Conservation (phyloP, 2,329 filamentous ascomycete species). For the Arthroderma uncinatum region DNA sequence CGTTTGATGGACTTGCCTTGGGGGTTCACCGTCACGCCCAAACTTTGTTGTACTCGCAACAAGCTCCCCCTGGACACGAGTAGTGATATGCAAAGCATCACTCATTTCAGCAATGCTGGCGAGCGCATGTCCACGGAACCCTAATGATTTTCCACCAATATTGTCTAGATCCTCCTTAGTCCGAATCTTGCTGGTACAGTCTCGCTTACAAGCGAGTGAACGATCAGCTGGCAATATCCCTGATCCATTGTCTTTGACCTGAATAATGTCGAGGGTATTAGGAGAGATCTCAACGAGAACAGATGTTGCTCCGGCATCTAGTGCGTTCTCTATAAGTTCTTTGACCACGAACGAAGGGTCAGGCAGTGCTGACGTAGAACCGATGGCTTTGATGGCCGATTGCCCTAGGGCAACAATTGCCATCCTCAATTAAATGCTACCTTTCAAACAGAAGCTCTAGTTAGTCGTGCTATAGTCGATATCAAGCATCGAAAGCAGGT, state of each 20-base stretch:
- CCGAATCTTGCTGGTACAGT: slow-evolving; percentile 54
- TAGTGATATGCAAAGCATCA: slow-evolving; percentile 42
- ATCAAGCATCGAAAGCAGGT: no score
- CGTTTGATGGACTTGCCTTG: slow-evolving; percentile 26
- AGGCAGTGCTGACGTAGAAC: slow-evolving; percentile 47
- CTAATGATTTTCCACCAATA: slow-evolving; percentile 47
- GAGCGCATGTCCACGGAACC: slow-evolving; percentile 55
- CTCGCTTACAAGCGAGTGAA: slow-evolving; percentile 43
- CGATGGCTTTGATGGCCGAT: slow-evolving; percentile 40
- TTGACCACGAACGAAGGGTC: slow-evolving; percentile 50
- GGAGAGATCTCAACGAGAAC: slow-evolving; percentile 48
- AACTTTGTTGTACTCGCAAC: slow-evolving; percentile 44
- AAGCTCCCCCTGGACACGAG: slow-evolving; percentile 46
- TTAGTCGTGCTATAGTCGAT: no score
- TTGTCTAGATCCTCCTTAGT: slow-evolving; percentile 45
- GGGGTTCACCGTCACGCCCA: slow-evolving; percentile 39
- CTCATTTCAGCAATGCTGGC: slow-evolving; percentile 51
- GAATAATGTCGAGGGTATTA: slow-evolving; percentile 51
- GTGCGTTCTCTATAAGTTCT: slow-evolving; percentile 56
- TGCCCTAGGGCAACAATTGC: slow-evolving; percentile 36
- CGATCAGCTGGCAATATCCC: slow-evolving; percentile 49
- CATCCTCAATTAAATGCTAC: no score
- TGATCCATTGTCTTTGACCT: slow-evolving; percentile 53
- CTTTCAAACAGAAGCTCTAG: no score
- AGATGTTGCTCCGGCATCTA: slow-evolving; percentile 50